Base-by-base conservation (phyloP, 352 stramenopile genomes). In the Phytopythium aichiense region DNA sequence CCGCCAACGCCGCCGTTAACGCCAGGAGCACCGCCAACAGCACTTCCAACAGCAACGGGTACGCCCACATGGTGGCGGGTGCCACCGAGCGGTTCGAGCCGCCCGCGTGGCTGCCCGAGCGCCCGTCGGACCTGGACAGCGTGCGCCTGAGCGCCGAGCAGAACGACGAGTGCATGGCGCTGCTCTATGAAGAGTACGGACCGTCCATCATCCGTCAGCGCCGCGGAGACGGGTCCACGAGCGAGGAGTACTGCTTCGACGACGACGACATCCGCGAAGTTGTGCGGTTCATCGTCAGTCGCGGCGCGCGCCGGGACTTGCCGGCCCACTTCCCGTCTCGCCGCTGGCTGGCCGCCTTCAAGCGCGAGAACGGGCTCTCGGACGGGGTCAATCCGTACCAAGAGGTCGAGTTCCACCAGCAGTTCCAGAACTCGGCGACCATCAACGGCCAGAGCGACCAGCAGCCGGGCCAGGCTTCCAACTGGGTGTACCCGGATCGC, bases 231-330 rank as follows among this genome's bases (percentile, higher is more conserved):
- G 60, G 38, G 62, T 43, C 42, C 18, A n/a, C 60, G 15, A 25
- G 23, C 18, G 35, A 42, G 60, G 63, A 55, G 52, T 72, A 74
- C 56, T 70, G 72, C 35, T 79, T 76, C 63, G 61, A 70, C 25
- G 66, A 79, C 58, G 66, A 48, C 40, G 78, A 91, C 66, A 83
- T 91, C 50, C 70, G 68, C 23, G 77, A 83, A 59, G 77, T 88
- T n/a, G 77, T 81, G 53, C 81, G 81, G n/a, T 64, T 73, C 30
- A 73, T 91, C 58, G 75, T 74, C 12, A 68, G 76, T 30, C 68
- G 73, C 30, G 76, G 77, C 43, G 74, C 72, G 12, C 70, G 68
- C 12, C 69, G 74, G 15, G 38, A 65, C 8, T 72, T 91, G 16
- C 73, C 79, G 5, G 15, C 65, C 4, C 69, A 75, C 46, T 89